Base-by-base conservation (phyloP, 257 asterid genomes). In the Solanum bulbocastanum region DNA sequence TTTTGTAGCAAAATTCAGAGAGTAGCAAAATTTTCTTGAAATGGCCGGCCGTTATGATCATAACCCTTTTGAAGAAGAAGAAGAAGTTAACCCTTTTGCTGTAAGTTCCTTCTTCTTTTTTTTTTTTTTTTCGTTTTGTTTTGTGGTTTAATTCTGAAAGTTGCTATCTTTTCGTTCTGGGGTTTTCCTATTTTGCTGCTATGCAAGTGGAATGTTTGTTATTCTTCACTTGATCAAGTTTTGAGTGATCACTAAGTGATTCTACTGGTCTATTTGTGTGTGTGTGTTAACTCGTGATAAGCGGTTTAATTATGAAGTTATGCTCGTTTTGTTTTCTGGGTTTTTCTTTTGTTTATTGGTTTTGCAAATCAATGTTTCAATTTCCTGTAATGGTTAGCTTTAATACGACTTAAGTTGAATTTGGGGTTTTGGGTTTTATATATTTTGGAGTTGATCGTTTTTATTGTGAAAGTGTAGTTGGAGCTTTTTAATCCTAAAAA, bases 51-150 rank as follows among this genome's bases (percentile, higher is more conserved):
- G 81, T 40, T 85, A 66, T 71, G 89, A 87, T 68, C 46, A 36
- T 12, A 87, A 87, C 66, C 89, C 89, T 46, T 87, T 87, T 27
- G 89, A 87, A n/a, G 89, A 87, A 68, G 89, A 87, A 37, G 87
- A 87, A 35, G 87, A 83, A 69, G 89, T 88, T 71, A 88, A 88
- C 33, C 89, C 89, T 39, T 88, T 88, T 42, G 87, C 89, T 46
- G 89, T 88, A 83, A 83, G 84, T 46, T 69, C 46, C 18, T 75
- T 37, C 36, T 30, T n/a, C 83, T 46, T 39, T 10, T 44, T 2
- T 13, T 44, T 49, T n/a, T 27, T 40, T 52, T 32, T 30, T 33
- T 65, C 39, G 44, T 7, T 71, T 25, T 27, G 1, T 22, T 62
- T 68, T 82, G 49, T 1, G 58, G 74, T 36, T 23, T 84, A 62